phyloP scores from a whole-genome alignment of 768 basidiomycete species.

The Cyathus striatus region DNA sequence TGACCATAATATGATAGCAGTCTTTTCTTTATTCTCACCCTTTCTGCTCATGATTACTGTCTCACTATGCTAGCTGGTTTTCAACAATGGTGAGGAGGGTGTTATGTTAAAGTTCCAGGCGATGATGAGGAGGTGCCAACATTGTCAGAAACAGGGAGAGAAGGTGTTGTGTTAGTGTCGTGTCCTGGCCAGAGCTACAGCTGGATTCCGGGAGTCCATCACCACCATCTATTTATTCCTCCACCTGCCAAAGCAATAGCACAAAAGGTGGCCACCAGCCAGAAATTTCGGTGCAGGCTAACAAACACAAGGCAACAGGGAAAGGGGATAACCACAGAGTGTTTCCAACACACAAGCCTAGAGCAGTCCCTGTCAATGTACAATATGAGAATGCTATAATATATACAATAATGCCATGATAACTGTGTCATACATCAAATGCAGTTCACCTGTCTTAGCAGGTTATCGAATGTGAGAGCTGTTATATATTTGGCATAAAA shows the following conservation, averaged over 20 bases:
- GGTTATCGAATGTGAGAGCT: constrained; percentile 37
- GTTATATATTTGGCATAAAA: constrained; percentile 26
- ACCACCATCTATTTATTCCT: constrained; percentile 37
- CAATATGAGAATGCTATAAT: constrained; percentile 36
- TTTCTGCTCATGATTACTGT: too few relatives aligned
- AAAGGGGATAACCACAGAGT: constrained; percentile 22
- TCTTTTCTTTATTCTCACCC: too few relatives aligned
- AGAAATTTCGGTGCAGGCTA: constrained; percentile 22
- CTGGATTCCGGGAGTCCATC: constrained; percentile 46
- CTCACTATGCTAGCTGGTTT: too few relatives aligned
- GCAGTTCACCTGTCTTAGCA: constrained; percentile 54
- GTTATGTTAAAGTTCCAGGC: too few relatives aligned
- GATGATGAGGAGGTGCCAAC: too few relatives aligned
- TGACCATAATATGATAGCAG: too few relatives aligned
- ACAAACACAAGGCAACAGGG: constrained; percentile 56
- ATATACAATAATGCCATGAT: constrained; percentile 34
- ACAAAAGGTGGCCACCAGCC: constrained; percentile 36
- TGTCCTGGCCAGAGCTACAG: constrained; percentile 46
- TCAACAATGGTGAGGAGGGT: too few relatives aligned
- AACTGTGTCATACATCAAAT: constrained; percentile 53
- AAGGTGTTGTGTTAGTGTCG: constrained; percentile 74
- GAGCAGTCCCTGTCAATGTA: constrained; percentile 21
- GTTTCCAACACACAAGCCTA: constrained; percentile 32
- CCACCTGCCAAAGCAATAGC: constrained; percentile 9
- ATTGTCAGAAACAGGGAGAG: too few relatives aligned